Evolutionary conservation across 2,329 filamentous ascomycete genomes (phyloP).

Genomic region (Eutypa lata): DNA sequence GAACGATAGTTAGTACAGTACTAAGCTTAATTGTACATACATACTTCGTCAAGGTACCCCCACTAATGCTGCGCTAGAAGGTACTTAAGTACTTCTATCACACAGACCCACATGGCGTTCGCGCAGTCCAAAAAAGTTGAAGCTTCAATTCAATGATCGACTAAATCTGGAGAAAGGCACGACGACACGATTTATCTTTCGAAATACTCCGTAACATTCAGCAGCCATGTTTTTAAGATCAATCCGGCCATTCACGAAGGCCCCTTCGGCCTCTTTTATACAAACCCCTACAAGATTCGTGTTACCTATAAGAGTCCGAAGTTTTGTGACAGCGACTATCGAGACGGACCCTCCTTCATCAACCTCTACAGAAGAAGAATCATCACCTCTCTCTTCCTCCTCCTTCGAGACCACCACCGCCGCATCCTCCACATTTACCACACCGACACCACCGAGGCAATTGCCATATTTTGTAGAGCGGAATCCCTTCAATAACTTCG

Average conservation of each 20-base stretch:
- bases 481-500: constrained; percentile 66
- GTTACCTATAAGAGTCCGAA: constrained; percentile 14
- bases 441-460: constrained; percentile 19
- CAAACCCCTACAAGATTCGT: constrained; percentile 4
- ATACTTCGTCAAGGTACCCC: too few species aligned
- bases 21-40: too few species aligned
- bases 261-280: constrained; percentile 10
- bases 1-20: too few species aligned
- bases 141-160: not conserved
- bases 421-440: not conserved
- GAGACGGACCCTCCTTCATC: constrained; percentile 2
- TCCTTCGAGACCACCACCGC: constrained; percentile 1
- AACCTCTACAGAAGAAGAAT: constrained; percentile 3
- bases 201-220: not conserved
- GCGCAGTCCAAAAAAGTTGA: not conserved
- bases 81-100: not conserved
- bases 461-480: constrained; percentile 70
- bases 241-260: constrained; percentile 19
- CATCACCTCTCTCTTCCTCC: constrained; percentile 1
- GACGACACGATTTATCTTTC: too few species aligned
- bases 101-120: not conserved
- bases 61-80: not conserved
- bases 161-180: too few species aligned
- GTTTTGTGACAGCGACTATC: constrained; percentile 10
- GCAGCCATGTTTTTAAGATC: constrained; percentile 17